phyloP scores from a whole-genome alignment of 345 rosid species.

The Noccaea bulbosa region DNA sequence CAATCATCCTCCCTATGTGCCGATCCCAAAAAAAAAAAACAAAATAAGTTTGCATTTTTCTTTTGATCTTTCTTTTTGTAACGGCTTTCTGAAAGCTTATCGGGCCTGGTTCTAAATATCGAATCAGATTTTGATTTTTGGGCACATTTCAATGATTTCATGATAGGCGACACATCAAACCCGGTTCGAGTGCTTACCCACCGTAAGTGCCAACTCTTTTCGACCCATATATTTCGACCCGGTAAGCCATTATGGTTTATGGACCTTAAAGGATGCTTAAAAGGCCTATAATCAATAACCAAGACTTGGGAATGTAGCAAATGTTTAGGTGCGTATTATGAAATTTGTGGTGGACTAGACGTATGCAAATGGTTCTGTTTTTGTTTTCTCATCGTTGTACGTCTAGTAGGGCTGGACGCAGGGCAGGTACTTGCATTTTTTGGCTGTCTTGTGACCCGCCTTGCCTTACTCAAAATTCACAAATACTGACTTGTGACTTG shows the following conservation, averaged over 20 bases:
- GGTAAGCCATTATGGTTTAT: neutral
- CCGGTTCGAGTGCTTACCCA: neutral
- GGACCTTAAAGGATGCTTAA: neutral
- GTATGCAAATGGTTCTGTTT: neutral
- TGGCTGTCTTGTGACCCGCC: too few relatives aligned
- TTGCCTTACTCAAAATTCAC: too few relatives aligned
- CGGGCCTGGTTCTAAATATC: neutral
- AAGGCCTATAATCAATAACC: slow-evolving; percentile 10
- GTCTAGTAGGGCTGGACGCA: too few relatives aligned
- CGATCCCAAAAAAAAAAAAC: too few relatives aligned
- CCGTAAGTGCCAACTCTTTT: neutral
- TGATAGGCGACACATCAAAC: neutral
- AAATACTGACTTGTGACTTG: too few relatives aligned
- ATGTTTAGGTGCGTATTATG: neutral
- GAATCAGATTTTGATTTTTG: neutral
- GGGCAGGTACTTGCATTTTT: too few relatives aligned
- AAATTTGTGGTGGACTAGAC: neutral
- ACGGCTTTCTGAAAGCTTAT: neutral
- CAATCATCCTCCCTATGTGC: too few relatives aligned
- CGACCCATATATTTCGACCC: neutral
- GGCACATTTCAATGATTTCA: neutral
- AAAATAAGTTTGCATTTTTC: too few relatives aligned
- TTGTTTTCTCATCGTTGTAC: neutral
- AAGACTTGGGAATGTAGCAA: slow-evolving; percentile 5
- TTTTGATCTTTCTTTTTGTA: neutral